A percentile compares a stretch with the other conserved stretches of the same genome.
Conservation (phyloP, 2,329 filamentous ascomycete genomes). For the Fusarium beomiforme region DNA sequence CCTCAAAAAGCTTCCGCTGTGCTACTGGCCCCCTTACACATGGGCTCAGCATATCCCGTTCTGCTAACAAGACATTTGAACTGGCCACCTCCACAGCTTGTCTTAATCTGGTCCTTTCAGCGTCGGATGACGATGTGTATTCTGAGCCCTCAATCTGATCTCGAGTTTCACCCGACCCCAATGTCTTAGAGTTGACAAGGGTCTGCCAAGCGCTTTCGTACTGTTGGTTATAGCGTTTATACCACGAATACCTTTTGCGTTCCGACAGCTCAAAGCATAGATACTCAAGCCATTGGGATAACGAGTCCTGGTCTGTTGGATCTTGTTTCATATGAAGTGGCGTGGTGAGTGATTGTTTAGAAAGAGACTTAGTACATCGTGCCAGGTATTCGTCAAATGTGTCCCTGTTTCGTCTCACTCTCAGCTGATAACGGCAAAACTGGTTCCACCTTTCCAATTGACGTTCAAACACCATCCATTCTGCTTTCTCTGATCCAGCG, state of each 20-base stretch:
- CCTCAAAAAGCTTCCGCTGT: constrained; percentile 17
- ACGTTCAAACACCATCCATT: constrained; percentile 31
- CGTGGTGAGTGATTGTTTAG: constrained; percentile 6
- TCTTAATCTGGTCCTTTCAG: not conserved
- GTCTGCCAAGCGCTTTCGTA: constrained; percentile 30
- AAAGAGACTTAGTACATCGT: constrained; percentile 13
- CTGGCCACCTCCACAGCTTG: constrained; percentile 29
- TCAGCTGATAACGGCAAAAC: constrained; percentile 32
- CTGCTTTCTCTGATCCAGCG: not conserved
- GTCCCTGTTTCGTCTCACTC: constrained; percentile 15
- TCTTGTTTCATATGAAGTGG: constrained; percentile 37
- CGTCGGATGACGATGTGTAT: not conserved
- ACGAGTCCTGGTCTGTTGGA: constrained; percentile 43
- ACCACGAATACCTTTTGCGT: constrained; percentile 24
- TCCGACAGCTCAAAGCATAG: constrained; percentile 42
- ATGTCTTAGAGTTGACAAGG: constrained; percentile 13
- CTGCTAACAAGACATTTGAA: constrained; percentile 27
- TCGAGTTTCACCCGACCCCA: constrained; percentile 11
- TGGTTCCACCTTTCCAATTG: constrained; percentile 32
- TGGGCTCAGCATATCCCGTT: constrained; percentile 34
- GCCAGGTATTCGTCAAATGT: constrained; percentile 10
- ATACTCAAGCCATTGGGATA: constrained; percentile 54
- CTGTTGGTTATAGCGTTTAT: constrained; percentile 14
- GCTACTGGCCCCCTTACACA: constrained; percentile 5
- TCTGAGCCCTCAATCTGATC: constrained; percentile 12